Base-by-base conservation (phyloP, 306 rosid species). In the Acacia confusa region DNA sequence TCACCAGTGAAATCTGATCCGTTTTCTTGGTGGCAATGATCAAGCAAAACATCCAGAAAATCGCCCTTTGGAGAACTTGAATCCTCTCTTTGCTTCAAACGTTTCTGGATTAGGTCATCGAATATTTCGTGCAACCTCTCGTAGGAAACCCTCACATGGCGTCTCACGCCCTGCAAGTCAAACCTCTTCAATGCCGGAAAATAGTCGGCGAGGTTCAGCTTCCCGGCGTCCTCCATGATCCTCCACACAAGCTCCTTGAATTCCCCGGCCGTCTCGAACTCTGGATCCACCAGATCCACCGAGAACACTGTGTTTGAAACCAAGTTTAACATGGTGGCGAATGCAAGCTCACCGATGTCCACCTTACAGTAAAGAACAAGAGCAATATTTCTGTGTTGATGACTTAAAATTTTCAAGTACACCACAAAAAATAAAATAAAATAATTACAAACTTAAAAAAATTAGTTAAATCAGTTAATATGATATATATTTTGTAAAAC, bases 141-240 rank as follows among this genome's bases (percentile, higher is more conserved):
- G 15, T 90, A 90, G 15, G 92, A 87, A 22, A 84, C 89, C 81
- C 3, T 44, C 19, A 88, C 87, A 41, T 87, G 91, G 11, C 82
- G 73, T 66, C 72, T 85, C 38, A 90, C 86, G 0, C 94, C 89
- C 34, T 88, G 91, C 85, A 90, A 48, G 45, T 90, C 91, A 1
- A 90, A 64, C 63, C 76, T 58, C 86, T 72, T 83, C 27, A 90
- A 9, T 9, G 40, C 60, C 15, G 94, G 92, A 58, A 90, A 90
- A 50, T 90, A 90, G 50, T 90, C 92, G 2, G 87, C 84, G 0
- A 88, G 53, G 48, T 90, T 90, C 19, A 82, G 81, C 85, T 27
- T 90, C 75, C 94, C 92, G 0, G 89, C 92, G 34, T 85, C 85
- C 77, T 85, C 89, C 94, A 90, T 90, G 72, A 90, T 90, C 87